Percentiles rank a stretch among this genome's conserved stretches.
phyloP scores from a whole-genome alignment of 208 protist genomes.

The Endotrypanum monterogeii region DNA sequence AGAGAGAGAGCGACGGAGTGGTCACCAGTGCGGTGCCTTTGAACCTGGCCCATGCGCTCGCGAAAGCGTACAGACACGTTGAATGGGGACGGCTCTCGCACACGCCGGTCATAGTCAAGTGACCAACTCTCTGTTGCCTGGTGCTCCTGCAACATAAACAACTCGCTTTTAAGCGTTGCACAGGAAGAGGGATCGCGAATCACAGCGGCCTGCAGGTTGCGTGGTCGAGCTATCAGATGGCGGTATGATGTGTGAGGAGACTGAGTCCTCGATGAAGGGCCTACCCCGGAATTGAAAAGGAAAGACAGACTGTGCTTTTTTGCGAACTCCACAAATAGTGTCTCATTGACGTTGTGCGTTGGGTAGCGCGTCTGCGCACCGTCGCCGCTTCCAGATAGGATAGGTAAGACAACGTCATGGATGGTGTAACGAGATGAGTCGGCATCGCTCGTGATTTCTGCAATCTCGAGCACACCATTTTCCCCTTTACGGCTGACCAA shows the following conservation, averaged over 20 bases:
- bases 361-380: conserved; percentile 2
- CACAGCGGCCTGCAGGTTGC: conserved; percentile 46
- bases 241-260: conserved; percentile 35
- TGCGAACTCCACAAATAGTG: conserved; percentile 41
- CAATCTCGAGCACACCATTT: conserved; percentile 6
- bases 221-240: conserved; percentile 51
- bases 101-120: conserved; percentile 48
- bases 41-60: conserved; percentile 50
- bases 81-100: conserved; percentile 76
- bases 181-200: conserved; percentile 71
- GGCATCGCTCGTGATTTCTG: conserved; percentile 32
- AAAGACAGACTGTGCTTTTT: conserved; percentile 39
- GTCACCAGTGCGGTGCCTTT: conserved; percentile 5
- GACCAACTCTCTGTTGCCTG: conserved; percentile 35
- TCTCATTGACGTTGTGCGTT: conserved; percentile 27
- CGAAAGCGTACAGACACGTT: conserved; percentile 83
- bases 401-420: conserved; percentile 81
- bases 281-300: conserved; percentile 28
- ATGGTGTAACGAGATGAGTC: conserved; percentile 42
- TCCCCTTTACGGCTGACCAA: conserved; percentile 35
- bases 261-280: background rate
- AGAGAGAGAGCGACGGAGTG: conserved; percentile 64
- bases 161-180: conserved; percentile 73
- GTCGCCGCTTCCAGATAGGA: conserved; percentile 35
- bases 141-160: conserved; percentile 75